These are phyloP conservation scores for Salix arbutifolia DNA, from an alignment of 345 rosid genomes.

Conservation along the genomic window DNA sequence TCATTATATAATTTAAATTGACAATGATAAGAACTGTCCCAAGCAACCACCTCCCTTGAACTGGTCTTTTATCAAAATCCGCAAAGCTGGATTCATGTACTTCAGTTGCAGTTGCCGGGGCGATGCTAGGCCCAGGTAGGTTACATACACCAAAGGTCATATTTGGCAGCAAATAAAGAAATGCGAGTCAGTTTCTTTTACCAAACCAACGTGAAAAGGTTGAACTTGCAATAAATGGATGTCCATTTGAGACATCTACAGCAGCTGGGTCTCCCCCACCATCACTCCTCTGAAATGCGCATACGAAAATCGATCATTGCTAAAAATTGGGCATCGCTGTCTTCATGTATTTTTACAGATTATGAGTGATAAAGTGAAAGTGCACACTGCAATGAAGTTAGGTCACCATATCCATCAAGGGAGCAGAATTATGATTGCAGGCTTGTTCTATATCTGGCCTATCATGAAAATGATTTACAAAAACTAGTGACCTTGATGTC, in stretches of 20 bases:
- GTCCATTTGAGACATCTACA: constrained; percentile 23
- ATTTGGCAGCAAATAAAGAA: constrained; percentile 33
- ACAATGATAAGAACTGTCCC: too few species aligned
- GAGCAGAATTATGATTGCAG: constrained; percentile 28
- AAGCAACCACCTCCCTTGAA: too few species aligned
- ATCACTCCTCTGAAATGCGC: constrained; percentile 23
- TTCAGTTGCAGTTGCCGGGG: constrained; percentile 15
- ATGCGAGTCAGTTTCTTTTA: too few species aligned
- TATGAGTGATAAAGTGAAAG: not conserved
- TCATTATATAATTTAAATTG: too few species aligned
- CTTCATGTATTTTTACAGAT: not conserved
- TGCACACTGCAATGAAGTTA: constrained; percentile 27
- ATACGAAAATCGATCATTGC: not conserved
- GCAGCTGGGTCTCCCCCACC: constrained; percentile 31
- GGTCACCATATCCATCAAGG: constrained; percentile 15
- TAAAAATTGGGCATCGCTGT: not conserved
- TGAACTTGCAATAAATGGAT: not conserved
- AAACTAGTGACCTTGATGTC: constrained; percentile 14
- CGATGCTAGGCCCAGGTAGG: constrained; percentile 21
- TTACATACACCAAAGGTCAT: constrained; percentile 43
- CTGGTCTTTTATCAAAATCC: too few species aligned
- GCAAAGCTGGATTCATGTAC: constrained; percentile 28
- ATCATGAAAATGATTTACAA: constrained; percentile 21
- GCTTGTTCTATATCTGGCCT: constrained; percentile 13
- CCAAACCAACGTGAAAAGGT: not conserved